These are phyloP conservation scores for Magnaporthales sp. DNA, from an alignment of 2,329 filamentous ascomycete species.

Conservation along the genomic window DNA sequence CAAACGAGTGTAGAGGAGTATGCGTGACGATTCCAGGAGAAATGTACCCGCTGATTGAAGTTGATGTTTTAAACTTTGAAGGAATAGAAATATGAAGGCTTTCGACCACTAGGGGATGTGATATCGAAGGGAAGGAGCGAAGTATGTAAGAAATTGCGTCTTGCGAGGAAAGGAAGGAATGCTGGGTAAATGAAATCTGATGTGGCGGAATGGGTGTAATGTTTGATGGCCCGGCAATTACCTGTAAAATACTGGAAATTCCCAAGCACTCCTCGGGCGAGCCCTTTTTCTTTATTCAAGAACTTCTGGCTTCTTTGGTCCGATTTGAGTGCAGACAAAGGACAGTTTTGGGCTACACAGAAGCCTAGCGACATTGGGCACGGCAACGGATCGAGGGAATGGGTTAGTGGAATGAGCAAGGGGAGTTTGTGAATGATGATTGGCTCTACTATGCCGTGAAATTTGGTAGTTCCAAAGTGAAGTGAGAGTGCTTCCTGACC, in stretches of 20 bases:
- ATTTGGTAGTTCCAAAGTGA: not conserved
- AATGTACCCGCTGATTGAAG: not conserved
- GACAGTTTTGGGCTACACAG: not conserved
- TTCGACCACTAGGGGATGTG: not conserved
- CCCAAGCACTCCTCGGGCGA: not conserved
- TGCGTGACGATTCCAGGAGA: not conserved
- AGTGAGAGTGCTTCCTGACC: not conserved
- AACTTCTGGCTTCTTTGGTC: not conserved
- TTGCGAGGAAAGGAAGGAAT: not conserved
- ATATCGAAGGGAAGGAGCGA: not conserved
- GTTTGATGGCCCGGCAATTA: not conserved
- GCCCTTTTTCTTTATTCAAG: not conserved
- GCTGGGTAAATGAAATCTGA: not conserved
- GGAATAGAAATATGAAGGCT: not conserved
- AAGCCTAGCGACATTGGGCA: not conserved
- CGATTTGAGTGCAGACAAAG: not conserved
- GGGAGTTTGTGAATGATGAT: not conserved
- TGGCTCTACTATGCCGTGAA: not conserved
- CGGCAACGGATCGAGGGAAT: not conserved
- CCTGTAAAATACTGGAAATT: not conserved
- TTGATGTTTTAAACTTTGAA: not conserved
- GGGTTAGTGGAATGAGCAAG: not conserved
- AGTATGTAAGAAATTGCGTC: not conserved
- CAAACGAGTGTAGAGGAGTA: constrained; percentile 10
- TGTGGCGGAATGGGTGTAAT: not conserved